Base-by-base conservation (phyloP, 805 yeast genomes). In the Torulaspora maleeae region DNA sequence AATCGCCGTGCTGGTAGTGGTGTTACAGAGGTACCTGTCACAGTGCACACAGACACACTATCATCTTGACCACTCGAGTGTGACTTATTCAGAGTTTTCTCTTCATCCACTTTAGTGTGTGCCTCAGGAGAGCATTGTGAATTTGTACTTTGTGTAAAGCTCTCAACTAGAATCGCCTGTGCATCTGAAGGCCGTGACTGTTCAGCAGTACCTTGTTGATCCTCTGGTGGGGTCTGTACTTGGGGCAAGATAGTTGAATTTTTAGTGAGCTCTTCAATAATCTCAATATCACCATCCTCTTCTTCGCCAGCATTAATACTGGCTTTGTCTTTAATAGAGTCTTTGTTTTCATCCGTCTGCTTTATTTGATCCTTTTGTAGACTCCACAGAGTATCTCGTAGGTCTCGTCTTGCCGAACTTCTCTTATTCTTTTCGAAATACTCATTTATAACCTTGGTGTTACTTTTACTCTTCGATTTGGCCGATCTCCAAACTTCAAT, bases 401-500 rank as follows among this genome's bases (percentile, higher is more conserved):
- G 49, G 12, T 47, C 49, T 20, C 55, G 54, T 42, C 68, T 58
- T 6, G 64, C 61, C 8, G 44, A 38, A 20, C 49, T 47, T 45
- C 66, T 51, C 17, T 51, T 49, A 28, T 50, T 49, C 29, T 53
- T 63, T 22, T 60, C 61, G 50, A 64, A 65, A 45, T 51, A 59
- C 33, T 53, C 53, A 40, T 63, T 61, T 2, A 59, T 44, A 4
- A 44, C 20, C 29, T 44, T 56, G 4, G 53, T 43, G 30, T 38
- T 44, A n/a, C 44, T 19, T 34, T 52, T 55, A 27, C 50, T 51
- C 43, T 45, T 58, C 5, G 45, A 40, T 13, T 47, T 55, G 4
- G 60, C 45, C 13, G 43, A 54, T 45, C 66, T 60, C 86, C 86
- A 80, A 9, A 76, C 51, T 34, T 60, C 59, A 36, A 76, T 67